Evolutionary conservation across 2,329 filamentous ascomycete species (phyloP).

Genomic region (Colletotrichum simmondsii): DNA sequence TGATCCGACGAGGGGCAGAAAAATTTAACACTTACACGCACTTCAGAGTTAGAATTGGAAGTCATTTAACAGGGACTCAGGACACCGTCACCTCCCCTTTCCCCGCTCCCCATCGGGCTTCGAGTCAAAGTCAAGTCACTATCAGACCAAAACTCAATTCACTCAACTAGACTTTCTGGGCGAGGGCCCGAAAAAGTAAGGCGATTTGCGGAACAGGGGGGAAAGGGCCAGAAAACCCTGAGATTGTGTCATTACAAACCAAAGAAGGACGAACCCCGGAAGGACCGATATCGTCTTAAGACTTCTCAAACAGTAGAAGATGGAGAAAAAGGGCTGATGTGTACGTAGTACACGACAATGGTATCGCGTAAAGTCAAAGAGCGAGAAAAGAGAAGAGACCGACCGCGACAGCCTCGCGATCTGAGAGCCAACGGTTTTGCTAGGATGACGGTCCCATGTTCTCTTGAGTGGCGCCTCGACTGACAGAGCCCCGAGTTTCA

Average conservation of each 20-base stretch:
- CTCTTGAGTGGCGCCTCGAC: neutral
- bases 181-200: slow-evolving; percentile 20
- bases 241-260: neutral
- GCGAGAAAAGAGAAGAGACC: neutral
- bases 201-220: neutral
- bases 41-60: neutral
- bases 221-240: neutral
- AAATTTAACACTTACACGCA: neutral
- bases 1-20: neutral
- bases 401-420: neutral
- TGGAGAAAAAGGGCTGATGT: neutral
- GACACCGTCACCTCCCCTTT: neutral
- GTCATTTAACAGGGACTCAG: neutral
- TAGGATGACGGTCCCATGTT: slow-evolving; percentile 3
- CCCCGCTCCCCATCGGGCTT: too few species aligned
- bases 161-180: too few species aligned
- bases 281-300: neutral
- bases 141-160: slow-evolving; percentile 34
- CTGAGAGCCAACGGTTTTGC: neutral
- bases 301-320: neutral
- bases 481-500: slow-evolving; percentile 29
- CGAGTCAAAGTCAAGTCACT: neutral
- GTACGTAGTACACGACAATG: neutral
- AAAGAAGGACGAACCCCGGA: neutral
- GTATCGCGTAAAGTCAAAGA: neutral